Percentiles rank a stretch among this genome's conserved stretches.
Conservation (phyloP, 2,329 filamentous ascomycete genomes). For the Pyricularia grisea region DNA sequence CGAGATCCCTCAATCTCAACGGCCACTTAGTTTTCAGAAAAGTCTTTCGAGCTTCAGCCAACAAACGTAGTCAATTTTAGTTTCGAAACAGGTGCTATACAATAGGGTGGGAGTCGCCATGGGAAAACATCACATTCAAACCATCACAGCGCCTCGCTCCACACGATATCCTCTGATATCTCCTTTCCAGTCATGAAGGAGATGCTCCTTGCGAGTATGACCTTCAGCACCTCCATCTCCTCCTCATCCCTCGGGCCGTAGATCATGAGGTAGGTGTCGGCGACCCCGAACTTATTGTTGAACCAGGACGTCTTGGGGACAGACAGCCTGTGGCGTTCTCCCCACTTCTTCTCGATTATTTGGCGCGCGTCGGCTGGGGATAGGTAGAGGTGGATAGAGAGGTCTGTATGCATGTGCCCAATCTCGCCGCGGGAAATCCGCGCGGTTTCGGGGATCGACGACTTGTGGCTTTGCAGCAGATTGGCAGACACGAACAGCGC, state of each 20-base stretch:
- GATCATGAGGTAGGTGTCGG: slow-evolving; percentile 25
- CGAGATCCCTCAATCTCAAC: too few relatives aligned
- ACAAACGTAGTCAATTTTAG: too few relatives aligned
- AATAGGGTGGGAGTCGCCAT: not conserved
- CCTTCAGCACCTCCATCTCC: slow-evolving; percentile 23
- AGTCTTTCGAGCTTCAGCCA: too few relatives aligned
- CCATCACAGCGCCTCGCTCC: not conserved
- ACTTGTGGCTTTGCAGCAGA: not conserved
- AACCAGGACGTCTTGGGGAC: slow-evolving; percentile 13
- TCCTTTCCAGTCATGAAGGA: slow-evolving; percentile 1
- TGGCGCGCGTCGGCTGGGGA: slow-evolving; percentile 26
- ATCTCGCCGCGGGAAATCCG: slow-evolving; percentile 19
- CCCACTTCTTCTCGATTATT: slow-evolving; percentile 27
- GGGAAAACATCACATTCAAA: not conserved
- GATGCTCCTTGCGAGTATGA: not conserved
- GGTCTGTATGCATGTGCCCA: slow-evolving; percentile 27
- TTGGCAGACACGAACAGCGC: slow-evolving; percentile 15
- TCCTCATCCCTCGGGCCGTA: slow-evolving; percentile 28
- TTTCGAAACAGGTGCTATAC: too few relatives aligned
- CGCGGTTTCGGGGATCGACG: slow-evolving; percentile 9
- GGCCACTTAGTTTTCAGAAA: too few relatives aligned
- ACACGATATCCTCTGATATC: not conserved
- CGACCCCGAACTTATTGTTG: not conserved
- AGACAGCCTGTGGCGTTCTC: slow-evolving; percentile 26
- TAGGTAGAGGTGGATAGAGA: slow-evolving; percentile 26